Evolutionary conservation across 352 stramenopile genomes (phyloP).

Genomic region (Pythium folliculosum): DNA sequence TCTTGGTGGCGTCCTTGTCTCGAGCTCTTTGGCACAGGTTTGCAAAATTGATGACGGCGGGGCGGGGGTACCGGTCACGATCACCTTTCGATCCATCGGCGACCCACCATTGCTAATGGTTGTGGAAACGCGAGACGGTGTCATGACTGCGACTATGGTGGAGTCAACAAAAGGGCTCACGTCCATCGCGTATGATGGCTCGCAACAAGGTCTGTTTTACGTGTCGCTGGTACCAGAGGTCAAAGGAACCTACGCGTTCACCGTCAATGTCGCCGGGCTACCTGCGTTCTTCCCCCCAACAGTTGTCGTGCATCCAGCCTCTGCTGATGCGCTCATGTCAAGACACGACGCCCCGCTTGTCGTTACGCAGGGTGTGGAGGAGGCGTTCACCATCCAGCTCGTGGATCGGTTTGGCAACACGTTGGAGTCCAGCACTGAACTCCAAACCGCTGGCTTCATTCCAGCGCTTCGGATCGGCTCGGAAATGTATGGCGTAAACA

Average conservation of each 20-base stretch:
- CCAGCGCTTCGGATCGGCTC: slow-evolving; percentile 50
- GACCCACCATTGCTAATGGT: slow-evolving; percentile 44
- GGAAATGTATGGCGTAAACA: slow-evolving; percentile 31
- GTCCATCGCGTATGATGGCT: slow-evolving; percentile 69
- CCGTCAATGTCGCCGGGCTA: slow-evolving; percentile 49
- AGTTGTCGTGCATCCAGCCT: slow-evolving; percentile 81
- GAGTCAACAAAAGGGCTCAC: slow-evolving; percentile 75
- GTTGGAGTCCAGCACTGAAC: slow-evolving; percentile 77
- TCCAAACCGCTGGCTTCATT: slow-evolving; percentile 56
- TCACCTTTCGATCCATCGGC: slow-evolving; percentile 53
- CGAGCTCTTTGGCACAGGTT: slow-evolving; percentile 36
- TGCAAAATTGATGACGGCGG: slow-evolving; percentile 43
- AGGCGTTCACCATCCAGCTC: slow-evolving; percentile 87
- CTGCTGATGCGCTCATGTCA: slow-evolving; percentile 57
- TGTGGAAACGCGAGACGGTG: slow-evolving; percentile 47
- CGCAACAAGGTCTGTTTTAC: slow-evolving; percentile 67
- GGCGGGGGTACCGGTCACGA: slow-evolving; percentile 31
- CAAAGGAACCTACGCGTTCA: slow-evolving; percentile 65
- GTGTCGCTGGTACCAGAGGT: slow-evolving; percentile 84
- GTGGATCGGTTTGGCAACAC: slow-evolving; percentile 93
- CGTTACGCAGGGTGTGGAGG: slow-evolving; percentile 70
- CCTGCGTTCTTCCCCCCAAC: slow-evolving; percentile 69
- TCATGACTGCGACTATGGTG: slow-evolving; percentile 41
- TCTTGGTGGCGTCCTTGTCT: slow-evolving; percentile 54
- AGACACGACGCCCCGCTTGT: slow-evolving; percentile 82